Percentiles rank a stretch among this genome's conserved stretches.
Conservation (phyloP, 2,329 filamentous ascomycete species). For the Neofusicoccum sp. region DNA sequence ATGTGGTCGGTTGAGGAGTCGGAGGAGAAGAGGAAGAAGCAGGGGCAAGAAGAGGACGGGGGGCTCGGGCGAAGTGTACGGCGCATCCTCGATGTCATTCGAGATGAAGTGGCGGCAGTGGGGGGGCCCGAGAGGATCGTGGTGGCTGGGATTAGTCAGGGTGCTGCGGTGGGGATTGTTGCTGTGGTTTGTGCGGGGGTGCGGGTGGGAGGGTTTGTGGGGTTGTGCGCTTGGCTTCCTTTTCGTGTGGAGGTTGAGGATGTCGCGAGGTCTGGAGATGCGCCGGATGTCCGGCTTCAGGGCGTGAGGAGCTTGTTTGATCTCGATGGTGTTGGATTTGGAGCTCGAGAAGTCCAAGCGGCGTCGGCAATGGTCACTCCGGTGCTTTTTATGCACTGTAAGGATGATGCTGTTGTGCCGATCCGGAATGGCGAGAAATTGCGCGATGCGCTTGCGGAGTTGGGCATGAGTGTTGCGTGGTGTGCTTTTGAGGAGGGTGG, state of each 20-base stretch:
- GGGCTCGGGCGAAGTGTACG: conserved; percentile 25
- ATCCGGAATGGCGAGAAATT: conserved; percentile 19
- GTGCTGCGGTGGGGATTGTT: conserved; percentile 23
- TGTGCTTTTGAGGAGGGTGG: conserved; percentile 22
- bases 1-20: conserved; percentile 31
- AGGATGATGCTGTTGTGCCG: conserved; percentile 24
- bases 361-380: conserved; percentile 14
- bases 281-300: not conserved
- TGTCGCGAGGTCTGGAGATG: not conserved
- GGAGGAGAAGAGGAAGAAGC: conserved; percentile 25
- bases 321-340: too few relatives aligned
- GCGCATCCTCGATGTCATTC: conserved; percentile 24
- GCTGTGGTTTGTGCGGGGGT: not conserved
- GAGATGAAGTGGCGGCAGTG: conserved; percentile 23
- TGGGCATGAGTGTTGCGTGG: conserved; percentile 24
- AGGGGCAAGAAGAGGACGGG: conserved; percentile 20
- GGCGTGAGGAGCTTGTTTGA: not conserved
- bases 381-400: conserved; percentile 23
- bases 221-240: conserved; percentile 23
- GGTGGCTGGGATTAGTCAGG: conserved; percentile 23
- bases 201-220: conserved; percentile 21
- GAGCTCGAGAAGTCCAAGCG: not conserved
- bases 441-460: not conserved
- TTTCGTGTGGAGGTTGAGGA: not conserved
- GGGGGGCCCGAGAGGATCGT: conserved; percentile 18